A percentile compares a stretch with the other conserved stretches of the same genome.
Evolutionary conservation across 2,329 filamentous ascomycete genomes (phyloP).

Genomic region (Conoideocrella luteorostrata): DNA sequence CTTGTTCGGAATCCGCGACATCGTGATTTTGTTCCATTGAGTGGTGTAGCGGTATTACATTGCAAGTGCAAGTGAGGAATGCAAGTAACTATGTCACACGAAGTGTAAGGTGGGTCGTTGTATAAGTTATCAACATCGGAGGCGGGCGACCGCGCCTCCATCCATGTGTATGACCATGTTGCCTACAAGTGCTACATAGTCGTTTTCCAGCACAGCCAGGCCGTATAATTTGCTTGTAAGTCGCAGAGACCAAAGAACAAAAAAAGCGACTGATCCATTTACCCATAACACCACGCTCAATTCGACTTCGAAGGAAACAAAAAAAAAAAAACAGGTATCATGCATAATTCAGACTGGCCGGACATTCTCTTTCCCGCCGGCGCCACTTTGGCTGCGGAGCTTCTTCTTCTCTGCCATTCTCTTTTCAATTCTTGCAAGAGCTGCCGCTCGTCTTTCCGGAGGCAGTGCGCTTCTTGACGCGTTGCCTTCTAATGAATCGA

Average conservation of each 20-base stretch:
- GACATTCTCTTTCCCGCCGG: slow-evolving; percentile 47
- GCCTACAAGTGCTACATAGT: background rate
- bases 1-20: slow-evolving; percentile 16
- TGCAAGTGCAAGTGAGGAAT: no score
- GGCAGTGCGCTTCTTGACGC: slow-evolving; percentile 38
- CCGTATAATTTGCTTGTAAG: no score
- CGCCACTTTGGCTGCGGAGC: slow-evolving; percentile 21
- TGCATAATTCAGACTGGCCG: no score
- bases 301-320: background rate
- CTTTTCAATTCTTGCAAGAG: slow-evolving; percentile 47
- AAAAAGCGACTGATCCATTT: background rate
- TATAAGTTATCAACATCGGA: background rate
- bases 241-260: background rate
- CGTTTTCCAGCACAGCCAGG: no score
- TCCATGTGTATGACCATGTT: background rate
- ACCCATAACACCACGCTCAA: slow-evolving; percentile 18
- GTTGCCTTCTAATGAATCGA: slow-evolving; percentile 27
- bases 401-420: slow-evolving; percentile 45
- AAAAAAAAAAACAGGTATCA: background rate
- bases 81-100: no score
- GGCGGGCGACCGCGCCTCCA: background rate
- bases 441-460: slow-evolving; percentile 46
- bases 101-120: slow-evolving; percentile 1
- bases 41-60: slow-evolving; percentile 9
- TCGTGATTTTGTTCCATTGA: slow-evolving; percentile 20